Evolutionary conservation across 2,329 filamentous ascomycete species (phyloP).

Genomic region (Fusarium virguliforme): DNA sequence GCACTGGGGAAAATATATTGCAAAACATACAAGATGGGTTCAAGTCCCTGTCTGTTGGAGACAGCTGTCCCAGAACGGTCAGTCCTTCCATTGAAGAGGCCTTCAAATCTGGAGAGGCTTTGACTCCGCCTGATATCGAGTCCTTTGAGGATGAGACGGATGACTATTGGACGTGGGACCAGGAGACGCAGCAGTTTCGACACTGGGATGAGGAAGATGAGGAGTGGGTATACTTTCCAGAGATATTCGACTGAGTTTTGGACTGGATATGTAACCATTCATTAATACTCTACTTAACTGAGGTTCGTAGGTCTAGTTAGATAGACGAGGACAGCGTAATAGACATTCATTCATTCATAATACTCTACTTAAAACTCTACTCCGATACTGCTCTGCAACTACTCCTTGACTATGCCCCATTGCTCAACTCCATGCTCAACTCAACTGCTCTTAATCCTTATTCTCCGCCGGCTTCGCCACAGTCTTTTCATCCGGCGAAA

Average conservation of each 20-base stretch:
- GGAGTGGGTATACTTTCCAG: conserved; percentile 47
- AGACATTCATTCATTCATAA: too few species aligned
- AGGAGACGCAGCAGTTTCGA: conserved; percentile 32
- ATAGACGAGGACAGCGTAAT: too few species aligned
- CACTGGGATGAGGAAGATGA: conserved; percentile 47
- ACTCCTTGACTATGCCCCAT: conserved; percentile 10
- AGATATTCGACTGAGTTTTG: conserved; percentile 44
- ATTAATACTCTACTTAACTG: neutral
- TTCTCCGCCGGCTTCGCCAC: conserved; percentile 53
- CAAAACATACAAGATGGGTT: conserved; percentile 22
- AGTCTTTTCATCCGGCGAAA: conserved; percentile 76
- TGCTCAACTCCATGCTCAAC: conserved; percentile 12
- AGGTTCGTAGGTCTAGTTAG: too few species aligned
- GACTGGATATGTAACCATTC: conserved; percentile 4
- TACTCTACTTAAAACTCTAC: neutral
- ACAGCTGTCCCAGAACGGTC: neutral
- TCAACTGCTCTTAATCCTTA: conserved; percentile 53
- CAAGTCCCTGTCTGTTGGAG: conserved; percentile 20
- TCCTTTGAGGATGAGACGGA: conserved; percentile 40
- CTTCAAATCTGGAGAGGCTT: conserved; percentile 37
- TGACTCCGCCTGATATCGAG: conserved; percentile 44
- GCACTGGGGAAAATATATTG: neutral
- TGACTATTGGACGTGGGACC: conserved; percentile 48
- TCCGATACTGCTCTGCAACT: neutral
- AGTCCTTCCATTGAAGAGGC: conserved; percentile 32